A percentile compares a stretch with the other conserved stretches of the same genome.
These are phyloP conservation scores for Phytophthora fragariaefolia DNA, from an alignment of 352 stramenopile species.

Conservation along the genomic window DNA sequence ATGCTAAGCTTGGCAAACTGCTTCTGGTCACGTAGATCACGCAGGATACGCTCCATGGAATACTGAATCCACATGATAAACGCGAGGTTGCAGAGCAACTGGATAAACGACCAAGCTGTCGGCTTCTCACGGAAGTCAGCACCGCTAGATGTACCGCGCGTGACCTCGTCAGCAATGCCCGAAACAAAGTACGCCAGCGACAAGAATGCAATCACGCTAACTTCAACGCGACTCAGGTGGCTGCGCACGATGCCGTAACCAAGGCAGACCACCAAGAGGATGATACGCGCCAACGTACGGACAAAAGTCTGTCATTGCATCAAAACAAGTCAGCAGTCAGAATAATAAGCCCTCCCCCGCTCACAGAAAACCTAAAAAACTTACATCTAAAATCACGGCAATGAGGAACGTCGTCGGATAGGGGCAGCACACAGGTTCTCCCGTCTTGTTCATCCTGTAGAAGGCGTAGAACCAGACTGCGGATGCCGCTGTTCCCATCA, in stretches of 20 bases:
- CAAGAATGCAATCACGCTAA: slow-evolving; percentile 63
- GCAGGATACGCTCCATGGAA: slow-evolving; percentile 85
- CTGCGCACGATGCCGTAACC: slow-evolving; percentile 90
- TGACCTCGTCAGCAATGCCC: slow-evolving; percentile 79
- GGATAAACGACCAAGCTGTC: slow-evolving; percentile 86
- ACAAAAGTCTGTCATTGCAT: slow-evolving; percentile 58
- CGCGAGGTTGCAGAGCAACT: slow-evolving; percentile 86
- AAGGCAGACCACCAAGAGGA: slow-evolving; percentile 90
- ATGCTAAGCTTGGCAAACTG: slow-evolving; percentile 92
- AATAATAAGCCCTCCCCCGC: not conserved
- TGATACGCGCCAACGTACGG: slow-evolving; percentile 83
- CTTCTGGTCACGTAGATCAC: slow-evolving; percentile 82
- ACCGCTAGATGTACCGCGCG: slow-evolving; percentile 78
- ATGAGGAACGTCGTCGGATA: slow-evolving; percentile 88
- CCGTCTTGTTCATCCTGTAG: slow-evolving; percentile 89
- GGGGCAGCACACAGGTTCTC: slow-evolving; percentile 88
- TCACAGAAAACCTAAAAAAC: slow-evolving; percentile 19
- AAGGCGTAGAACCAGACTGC: slow-evolving; percentile 87
- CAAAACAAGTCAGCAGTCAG: slow-evolving; percentile 15
- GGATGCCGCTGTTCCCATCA: slow-evolving; percentile 70
- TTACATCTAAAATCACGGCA: slow-evolving; percentile 83
- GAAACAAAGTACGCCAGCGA: slow-evolving; percentile 81
- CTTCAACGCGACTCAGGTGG: slow-evolving; percentile 57
- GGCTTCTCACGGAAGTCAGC: slow-evolving; percentile 80
- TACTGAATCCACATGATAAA: slow-evolving; percentile 94